Evolutionary conservation across 108 stramenopile species (phyloP), one percentile per base, ranked within the genome.

Genomic region (Nitzschia putrida): DNA sequence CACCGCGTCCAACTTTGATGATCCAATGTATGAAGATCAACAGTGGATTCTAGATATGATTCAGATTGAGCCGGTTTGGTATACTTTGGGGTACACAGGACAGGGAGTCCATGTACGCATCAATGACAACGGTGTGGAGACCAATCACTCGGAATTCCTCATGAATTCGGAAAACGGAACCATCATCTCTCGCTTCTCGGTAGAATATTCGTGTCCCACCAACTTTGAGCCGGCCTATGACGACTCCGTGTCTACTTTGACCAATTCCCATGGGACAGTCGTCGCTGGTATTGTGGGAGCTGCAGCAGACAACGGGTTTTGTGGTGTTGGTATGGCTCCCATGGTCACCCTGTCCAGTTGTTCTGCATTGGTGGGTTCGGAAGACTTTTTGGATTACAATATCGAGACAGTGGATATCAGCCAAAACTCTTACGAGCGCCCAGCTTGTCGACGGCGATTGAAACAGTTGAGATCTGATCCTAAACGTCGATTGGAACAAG

Each of bases 281-380:
- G 55, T 57, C 20, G 72, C 72, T 11, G 18, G 59, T 5, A 66
- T 73, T 34, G 42, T 56, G 22, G 72, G 26, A 8, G 72, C 55
- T 3, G 56, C 40, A 1, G 53, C 45, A 2, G 45, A 73, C 56
- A 73, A 73, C 50, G 50, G 13, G 12, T 13, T 61, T 7, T 73
- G 72, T 47, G 50, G 45, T 49, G 64, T 58, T 29, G 72, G 72
- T 2, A 66, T 73, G 22, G 72, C 72, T 20, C 72, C 63, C 25
- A 24, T 50, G 26, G 72, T 63, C 23, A 73, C 64, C 7, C 34
- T 73, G 7, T 56, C 53, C 1, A 20, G 59, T 21, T 73, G 72
- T 39, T 57, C 25, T 57, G 41, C 43, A 0, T 45, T 63, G 43
- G 13, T 22, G 20, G 45, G 16, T 22, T 11, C 10, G 8, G 44